These are phyloP conservation scores for Cucurbitaria berberidis DNA, from an alignment of 2,329 filamentous ascomycete species.

Conservation along the genomic window DNA sequence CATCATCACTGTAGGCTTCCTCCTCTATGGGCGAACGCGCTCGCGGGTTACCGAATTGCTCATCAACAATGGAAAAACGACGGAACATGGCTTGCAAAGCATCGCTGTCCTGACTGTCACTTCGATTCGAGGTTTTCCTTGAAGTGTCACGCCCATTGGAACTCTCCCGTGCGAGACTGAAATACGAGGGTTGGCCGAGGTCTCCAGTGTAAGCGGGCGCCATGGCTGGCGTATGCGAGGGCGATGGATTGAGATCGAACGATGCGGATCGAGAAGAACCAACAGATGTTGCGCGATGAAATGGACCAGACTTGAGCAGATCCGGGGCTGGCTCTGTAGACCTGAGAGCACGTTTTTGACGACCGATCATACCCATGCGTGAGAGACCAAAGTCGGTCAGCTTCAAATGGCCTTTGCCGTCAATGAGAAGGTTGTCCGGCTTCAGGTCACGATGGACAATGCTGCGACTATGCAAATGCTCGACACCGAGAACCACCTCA, in stretches of 20 bases:
- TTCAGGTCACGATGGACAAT: slow-evolving; percentile 98
- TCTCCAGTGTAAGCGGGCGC: slow-evolving; percentile 74
- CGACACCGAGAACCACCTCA: slow-evolving; percentile 94
- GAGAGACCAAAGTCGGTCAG: slow-evolving; percentile 97
- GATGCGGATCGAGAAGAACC: slow-evolving; percentile 92
- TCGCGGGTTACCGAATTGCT: slow-evolving; percentile 51
- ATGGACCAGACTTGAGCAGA: slow-evolving; percentile 88
- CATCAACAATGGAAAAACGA: slow-evolving; percentile 63
- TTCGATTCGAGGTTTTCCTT: slow-evolving; percentile 77
- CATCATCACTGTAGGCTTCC: slow-evolving; percentile 70
- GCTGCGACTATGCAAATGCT: slow-evolving; percentile 90
- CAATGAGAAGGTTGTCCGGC: slow-evolving; percentile 95
- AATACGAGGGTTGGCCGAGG: slow-evolving; percentile 89
- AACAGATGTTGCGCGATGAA: slow-evolving; percentile 82
- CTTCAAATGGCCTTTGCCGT: slow-evolving; percentile 95
- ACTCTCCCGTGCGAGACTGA: slow-evolving; percentile 72
- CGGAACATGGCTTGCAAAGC: slow-evolving; percentile 81
- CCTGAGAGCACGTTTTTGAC: slow-evolving; percentile 91
- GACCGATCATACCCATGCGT: slow-evolving; percentile 93
- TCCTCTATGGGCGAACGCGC: slow-evolving; percentile 73
- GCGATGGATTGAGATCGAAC: slow-evolving; percentile 85
- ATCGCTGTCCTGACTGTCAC: slow-evolving; percentile 92
- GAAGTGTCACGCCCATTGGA: slow-evolving; percentile 66
- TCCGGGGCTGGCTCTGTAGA: slow-evolving; percentile 82
- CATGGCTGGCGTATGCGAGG: slow-evolving; percentile 83